Evolutionary conservation across 78 protist species (phyloP), one percentile per base, ranked within the genome.

Genomic region (Dictyostelium intermedium): DNA sequence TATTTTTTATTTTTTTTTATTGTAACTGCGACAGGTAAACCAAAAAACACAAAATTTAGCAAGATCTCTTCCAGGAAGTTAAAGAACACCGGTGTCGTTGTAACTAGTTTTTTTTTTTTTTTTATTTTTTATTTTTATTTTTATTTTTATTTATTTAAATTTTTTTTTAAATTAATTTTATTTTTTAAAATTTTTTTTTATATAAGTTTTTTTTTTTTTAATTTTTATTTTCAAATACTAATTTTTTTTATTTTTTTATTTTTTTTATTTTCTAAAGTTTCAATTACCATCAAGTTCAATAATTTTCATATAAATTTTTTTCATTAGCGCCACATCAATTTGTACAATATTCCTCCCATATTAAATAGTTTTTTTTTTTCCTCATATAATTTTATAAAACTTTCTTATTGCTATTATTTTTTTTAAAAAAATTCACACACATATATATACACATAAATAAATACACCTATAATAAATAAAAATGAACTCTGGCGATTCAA

Each of bases 401-500:
- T 20, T 60, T 20, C 11, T 60, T 27, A 61, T 61, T n/a, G n/a
- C n/a, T n/a, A n/a, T n/a, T n/a, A n/a, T n/a, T 39, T 16, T 16
- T 69, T 9, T 20, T 27, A 37, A 4, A 77, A 35, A 35, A 53
- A 50, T 16, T 50, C 82, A 76, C 39, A 41, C 14, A 3, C 56
- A 76, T 39, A 76, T 39, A 76, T 41, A 76, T 76, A 76, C n/a
- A n/a, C n/a, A 76, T 41, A 76, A 30, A 56, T 3, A 60, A 60
- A 60, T 60, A 60, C 43, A 5, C 43, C 2, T 25, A 66, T 23
- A 35, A 35, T 35, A 73, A 18, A 18, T 37, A 25, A 89, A 80
- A 60, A 89, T 89, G 94, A 87, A 89, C 47, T 56, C 66, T 56
- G 94, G 94, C 5, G 94, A 89, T 14, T 89, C 94, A 27, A 66